Base-by-base conservation (phyloP, 345 rosid genomes). In the Noccaea bulbosa region DNA sequence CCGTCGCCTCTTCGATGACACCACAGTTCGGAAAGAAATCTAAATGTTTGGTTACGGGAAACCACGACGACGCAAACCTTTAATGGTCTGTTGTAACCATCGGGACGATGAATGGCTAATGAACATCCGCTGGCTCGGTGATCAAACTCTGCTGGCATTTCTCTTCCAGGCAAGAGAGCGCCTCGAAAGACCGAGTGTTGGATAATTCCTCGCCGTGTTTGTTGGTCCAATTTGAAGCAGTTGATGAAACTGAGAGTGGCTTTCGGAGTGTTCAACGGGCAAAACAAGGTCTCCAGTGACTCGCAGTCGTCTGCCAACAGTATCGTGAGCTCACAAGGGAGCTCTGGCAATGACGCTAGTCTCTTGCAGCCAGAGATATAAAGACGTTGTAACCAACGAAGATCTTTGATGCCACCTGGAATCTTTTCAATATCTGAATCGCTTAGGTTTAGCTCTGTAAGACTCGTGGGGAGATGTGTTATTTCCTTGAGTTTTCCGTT, bases 81-180 rank as follows among this genome's bases (percentile, higher is more conserved):
- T 2, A 46, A 6, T 15, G 11, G 3, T 2, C 32, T 12, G 10
- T 3, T 8, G 30, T 37, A 16, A 41, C 12, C 38, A 5, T 60
- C 11, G 0, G 10, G 30, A 44, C 5, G 3, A n/a, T 1, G 15
- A 33, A 27, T 2, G 0, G 60, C 33, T 17, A 67, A 33, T 2
- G 44, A 43, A 6, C 22, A 32, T 32, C 53, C 54, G 16, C 41
- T 41, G 8, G 34, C 62, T 53, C 52, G 32, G 50, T 51, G 50
- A 39, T 14, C 49, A 3, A 67, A 66, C 32, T 52, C 61, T 37
- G 9, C 30, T 9, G 71, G 71, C 12, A 51, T 34, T 14, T 52
- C 27, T 50, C 14, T 65, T 11, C 70, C 60, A 3, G 50, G 39
- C 24, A 51, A 67, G 20, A 43, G 6, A 11, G 52, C 17, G 0